phyloP scores from a whole-genome alignment of 306 rosid genomes.

The Rosa chinensis region DNA sequence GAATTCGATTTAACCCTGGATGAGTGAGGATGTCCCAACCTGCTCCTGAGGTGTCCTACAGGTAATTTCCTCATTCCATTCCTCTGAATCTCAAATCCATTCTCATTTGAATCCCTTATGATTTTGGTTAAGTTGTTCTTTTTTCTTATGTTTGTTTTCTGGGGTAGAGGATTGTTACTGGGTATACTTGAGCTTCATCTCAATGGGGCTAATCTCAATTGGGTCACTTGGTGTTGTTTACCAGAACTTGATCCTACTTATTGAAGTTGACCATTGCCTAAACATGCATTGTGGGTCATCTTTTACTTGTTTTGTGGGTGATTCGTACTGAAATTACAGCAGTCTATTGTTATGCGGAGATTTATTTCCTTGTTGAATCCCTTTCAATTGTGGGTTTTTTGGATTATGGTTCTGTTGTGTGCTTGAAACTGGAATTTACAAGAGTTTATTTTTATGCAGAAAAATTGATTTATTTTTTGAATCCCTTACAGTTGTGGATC shows the following conservation, averaged over 20 bases:
- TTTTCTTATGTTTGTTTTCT: no score
- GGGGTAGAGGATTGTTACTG: not conserved
- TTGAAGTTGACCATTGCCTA: not conserved
- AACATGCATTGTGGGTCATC: conserved; percentile 15
- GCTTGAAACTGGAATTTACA: conserved; percentile 15
- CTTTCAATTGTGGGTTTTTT: conserved; percentile 57
- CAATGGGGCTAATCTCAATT: not conserved
- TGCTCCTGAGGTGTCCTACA: conserved; percentile 19
- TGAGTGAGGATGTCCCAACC: conserved; percentile 28
- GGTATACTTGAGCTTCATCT: conserved; percentile 9
- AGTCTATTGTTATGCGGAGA: conserved; percentile 9
- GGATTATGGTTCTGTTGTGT: conserved; percentile 28
- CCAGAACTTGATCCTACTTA: not conserved
- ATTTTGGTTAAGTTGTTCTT: no score
- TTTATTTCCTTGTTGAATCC: not conserved
- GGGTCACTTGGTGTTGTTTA: not conserved
- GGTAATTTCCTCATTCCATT: conserved; percentile 10
- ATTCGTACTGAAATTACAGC: conserved; percentile 13
- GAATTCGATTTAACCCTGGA: not conserved
- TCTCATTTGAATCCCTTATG: not conserved
- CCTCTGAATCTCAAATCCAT: not conserved
- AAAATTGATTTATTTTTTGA: not conserved
- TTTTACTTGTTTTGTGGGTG: not conserved
- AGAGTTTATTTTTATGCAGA: conserved; percentile 17
- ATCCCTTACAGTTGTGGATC: conserved; percentile 57